Percentiles rank a stretch among this genome's conserved stretches.
Conservation (phyloP, 73 alveolate species). For the Symbiodinium pilosum region DNA sequence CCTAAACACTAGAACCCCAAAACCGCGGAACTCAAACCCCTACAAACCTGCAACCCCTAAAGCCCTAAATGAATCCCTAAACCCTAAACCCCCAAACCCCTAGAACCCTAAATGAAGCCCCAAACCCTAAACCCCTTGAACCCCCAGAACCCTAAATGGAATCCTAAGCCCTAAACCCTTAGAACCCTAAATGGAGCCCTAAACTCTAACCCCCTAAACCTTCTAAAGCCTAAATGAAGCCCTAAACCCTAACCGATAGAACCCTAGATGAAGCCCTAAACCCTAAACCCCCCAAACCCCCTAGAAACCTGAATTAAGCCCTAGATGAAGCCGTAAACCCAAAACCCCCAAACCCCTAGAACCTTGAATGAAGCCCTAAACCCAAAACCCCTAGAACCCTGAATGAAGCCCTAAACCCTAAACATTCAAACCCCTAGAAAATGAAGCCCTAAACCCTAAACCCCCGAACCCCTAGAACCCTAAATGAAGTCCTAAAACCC, state of each 20-base stretch:
- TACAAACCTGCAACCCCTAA: background rate
- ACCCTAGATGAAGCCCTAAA: too few species aligned
- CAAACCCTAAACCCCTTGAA: background rate
- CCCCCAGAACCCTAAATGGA: background rate
- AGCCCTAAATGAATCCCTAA: background rate
- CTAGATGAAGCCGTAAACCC: too few species aligned
- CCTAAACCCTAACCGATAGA: too few species aligned
- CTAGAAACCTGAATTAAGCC: too few species aligned
- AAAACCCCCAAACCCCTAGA: too few species aligned
- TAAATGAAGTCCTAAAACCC: too few species aligned
- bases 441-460: too few species aligned
- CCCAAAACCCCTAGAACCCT: background rate
- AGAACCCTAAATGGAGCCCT: background rate
- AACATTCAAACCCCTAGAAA: too few species aligned
- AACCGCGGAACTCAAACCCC: background rate
- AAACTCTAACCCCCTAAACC: background rate
- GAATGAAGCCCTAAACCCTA: background rate
- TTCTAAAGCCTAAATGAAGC: background rate
- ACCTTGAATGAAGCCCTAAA: too few species aligned
- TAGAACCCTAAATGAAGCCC: background rate
- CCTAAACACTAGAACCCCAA: background rate
- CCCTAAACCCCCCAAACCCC: too few species aligned
- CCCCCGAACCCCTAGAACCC: too few species aligned
- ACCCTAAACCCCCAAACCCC: background rate
- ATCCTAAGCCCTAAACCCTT: too few species aligned